phyloP scores from a whole-genome alignment of 2,329 filamentous ascomycete species.

The Pseudocercospora fuligena region DNA sequence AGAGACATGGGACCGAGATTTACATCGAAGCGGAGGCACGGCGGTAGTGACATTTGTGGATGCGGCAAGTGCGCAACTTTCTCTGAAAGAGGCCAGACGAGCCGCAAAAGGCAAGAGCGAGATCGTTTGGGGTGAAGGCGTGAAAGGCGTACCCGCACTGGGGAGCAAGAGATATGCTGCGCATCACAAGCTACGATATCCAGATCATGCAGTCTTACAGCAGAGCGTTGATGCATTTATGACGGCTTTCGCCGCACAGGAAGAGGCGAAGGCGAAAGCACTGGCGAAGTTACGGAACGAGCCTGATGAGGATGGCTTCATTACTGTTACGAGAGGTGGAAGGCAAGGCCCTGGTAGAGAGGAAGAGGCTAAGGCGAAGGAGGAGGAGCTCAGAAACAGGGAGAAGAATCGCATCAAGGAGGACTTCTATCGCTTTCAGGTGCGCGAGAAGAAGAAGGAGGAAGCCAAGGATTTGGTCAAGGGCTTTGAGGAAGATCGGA shows the following conservation, averaged over 20 bases:
- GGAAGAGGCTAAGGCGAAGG: conserved; percentile 62
- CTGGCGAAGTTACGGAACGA: conserved; percentile 70
- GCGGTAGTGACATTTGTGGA: conserved; percentile 87
- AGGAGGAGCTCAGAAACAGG: conserved; percentile 65
- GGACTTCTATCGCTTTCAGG: conserved; percentile 86
- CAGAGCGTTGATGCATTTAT: conserved; percentile 83
- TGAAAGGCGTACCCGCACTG: conserved; percentile 62
- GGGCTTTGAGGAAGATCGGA: conserved; percentile 63
- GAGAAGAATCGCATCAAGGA: conserved; percentile 66
- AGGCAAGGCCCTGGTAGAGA: conserved; percentile 72
- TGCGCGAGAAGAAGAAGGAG: conserved; percentile 77
- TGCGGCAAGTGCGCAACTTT: conserved; percentile 73
- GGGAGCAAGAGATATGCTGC: conserved; percentile 60
- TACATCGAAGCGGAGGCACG: conserved; percentile 75
- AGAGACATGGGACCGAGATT: conserved; percentile 70
- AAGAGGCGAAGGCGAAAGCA: conserved; percentile 68
- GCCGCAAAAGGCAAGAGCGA: conserved; percentile 61
- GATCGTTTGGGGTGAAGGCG: conserved; percentile 69
- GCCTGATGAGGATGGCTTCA: conserved; percentile 93
- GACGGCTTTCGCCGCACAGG: conserved; percentile 70
- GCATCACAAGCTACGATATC: conserved; percentile 75
- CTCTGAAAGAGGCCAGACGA: conserved; percentile 74
- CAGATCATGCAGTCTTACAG: conserved; percentile 69
- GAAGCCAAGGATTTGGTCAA: conserved; percentile 70
- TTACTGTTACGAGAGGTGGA: conserved; percentile 84